These are phyloP conservation scores for Psilocybe sp. DNA, from an alignment of 768 basidiomycete species.

Conservation along the genomic window DNA sequence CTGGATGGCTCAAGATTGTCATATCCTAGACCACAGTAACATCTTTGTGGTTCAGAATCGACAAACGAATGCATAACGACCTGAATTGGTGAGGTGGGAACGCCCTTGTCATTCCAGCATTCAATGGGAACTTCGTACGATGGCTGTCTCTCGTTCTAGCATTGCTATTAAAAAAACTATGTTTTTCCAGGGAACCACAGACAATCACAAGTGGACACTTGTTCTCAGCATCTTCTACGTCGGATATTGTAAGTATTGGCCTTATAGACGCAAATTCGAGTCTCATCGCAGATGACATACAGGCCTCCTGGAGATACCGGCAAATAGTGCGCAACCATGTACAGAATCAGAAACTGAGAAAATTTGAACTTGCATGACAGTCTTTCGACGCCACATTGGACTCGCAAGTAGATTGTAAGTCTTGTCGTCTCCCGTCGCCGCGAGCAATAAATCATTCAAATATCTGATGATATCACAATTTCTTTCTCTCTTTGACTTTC, in stretches of 20 bases:
- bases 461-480: conserved; percentile 26
- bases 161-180: background rate
- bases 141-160: background rate
- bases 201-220: conserved; percentile 55
- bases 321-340: conserved; percentile 36
- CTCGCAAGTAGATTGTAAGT: conserved; percentile 56
- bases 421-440: background rate
- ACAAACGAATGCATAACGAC: background rate
- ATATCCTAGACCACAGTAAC: conserved; percentile 50
- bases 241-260: conserved; percentile 44
- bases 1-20: background rate
- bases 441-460: background rate
- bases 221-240: conserved; percentile 59
- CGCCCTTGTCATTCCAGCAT: conserved; percentile 48
- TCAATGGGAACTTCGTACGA: conserved; percentile 52
- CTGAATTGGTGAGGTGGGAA: conserved; percentile 40
- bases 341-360: background rate
- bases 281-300: background rate
- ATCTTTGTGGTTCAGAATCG: conserved; percentile 32
- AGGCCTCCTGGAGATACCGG: conserved; percentile 58
- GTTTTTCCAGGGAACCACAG: conserved; percentile 38
- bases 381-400: conserved; percentile 54
- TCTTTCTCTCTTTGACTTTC: conserved; percentile 49
- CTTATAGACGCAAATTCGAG: background rate
- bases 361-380: conserved; percentile 20